A percentile compares a stretch with the other conserved stretches of the same genome.
Evolutionary conservation across 2,329 filamentous ascomycete species (phyloP).

Genomic region (Tolypocladium tundrense): DNA sequence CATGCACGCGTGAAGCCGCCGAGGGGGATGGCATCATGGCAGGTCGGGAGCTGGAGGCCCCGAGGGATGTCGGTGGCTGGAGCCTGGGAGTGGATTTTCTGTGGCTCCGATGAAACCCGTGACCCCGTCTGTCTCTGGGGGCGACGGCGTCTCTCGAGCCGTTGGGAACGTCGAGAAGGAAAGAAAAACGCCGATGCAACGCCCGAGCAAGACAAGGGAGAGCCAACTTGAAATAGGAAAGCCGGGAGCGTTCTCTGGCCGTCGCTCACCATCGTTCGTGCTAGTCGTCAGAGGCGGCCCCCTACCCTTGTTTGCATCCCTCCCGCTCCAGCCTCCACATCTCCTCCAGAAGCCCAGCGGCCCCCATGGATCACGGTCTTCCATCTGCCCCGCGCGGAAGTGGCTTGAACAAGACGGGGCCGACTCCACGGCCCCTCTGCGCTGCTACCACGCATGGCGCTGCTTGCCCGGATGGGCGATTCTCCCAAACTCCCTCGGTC

Average conservation of each 20-base stretch:
- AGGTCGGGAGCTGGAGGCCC: too few species aligned
- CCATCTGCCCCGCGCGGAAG: background rate
- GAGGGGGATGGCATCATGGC: background rate
- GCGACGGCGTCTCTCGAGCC: background rate
- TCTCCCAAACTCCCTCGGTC: background rate
- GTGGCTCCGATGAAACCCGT: background rate
- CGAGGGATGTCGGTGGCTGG: background rate
- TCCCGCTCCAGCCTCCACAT: background rate
- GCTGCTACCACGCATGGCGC: background rate
- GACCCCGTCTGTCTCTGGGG: background rate
- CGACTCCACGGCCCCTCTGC: background rate
- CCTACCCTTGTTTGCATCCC: background rate
- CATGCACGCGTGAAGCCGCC: background rate
- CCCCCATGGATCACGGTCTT: too few species aligned
- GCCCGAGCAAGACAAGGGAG: background rate
- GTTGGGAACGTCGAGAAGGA: background rate
- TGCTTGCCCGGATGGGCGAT: background rate
- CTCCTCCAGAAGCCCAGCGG: background rate
- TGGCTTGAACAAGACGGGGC: too few species aligned
- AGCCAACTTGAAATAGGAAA: background rate
- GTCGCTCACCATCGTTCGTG: background rate
- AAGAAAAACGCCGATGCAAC: background rate
- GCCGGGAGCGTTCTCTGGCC: background rate
- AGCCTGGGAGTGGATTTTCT: background rate
- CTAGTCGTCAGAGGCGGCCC: background rate